A percentile compares a stretch with the other conserved stretches of the same genome.
These are phyloP conservation scores for Ambrosia hybrid DNA, from an alignment of 140 eudicot genomes.

Conservation along the genomic window DNA sequence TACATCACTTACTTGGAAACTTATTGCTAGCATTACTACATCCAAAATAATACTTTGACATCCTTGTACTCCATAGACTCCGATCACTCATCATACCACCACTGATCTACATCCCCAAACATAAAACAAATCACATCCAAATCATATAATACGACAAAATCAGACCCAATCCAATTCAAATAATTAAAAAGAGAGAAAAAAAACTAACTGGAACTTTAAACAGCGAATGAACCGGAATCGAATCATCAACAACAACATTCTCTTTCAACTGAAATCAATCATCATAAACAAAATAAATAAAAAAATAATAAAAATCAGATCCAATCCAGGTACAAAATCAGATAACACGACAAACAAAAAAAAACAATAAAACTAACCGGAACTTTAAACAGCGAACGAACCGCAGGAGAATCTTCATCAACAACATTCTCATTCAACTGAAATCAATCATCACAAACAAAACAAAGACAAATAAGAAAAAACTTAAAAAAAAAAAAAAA, in stretches of 20 bases:
- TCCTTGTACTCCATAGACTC: constrained; percentile 64
- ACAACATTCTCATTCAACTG: constrained; percentile 33
- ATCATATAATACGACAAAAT: constrained; percentile 5
- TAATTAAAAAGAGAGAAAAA: neutral
- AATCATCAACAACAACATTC: constrained; percentile 29
- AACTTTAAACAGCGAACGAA: constrained; percentile 38
- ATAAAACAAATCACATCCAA: constrained; percentile 30
- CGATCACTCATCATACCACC: constrained; percentile 48
- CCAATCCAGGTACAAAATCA: constrained; percentile 6
- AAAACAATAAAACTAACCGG: constrained; percentile 53
- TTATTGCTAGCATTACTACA: constrained; percentile 76
- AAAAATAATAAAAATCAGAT: constrained; percentile 25
- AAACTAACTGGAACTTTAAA: constrained; percentile 73
- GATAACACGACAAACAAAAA: neutral
- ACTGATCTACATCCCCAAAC: constrained; percentile 55
- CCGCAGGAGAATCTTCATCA: constrained; percentile 30
- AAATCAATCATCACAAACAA: neutral
- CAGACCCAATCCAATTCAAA: constrained; percentile 46
- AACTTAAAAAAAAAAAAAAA: neutral
- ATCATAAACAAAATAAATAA: neutral
- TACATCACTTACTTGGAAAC: constrained; percentile 64
- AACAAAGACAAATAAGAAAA: constrained; percentile 12
- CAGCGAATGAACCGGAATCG: constrained; percentile 16
- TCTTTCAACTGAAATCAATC: constrained; percentile 26
- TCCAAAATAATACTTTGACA: constrained; percentile 61